Evolutionary conservation across 2,329 filamentous ascomycete species (phyloP), one percentile per base, ranked within the genome.

Genomic region (Cordyceps militaris): DNA sequence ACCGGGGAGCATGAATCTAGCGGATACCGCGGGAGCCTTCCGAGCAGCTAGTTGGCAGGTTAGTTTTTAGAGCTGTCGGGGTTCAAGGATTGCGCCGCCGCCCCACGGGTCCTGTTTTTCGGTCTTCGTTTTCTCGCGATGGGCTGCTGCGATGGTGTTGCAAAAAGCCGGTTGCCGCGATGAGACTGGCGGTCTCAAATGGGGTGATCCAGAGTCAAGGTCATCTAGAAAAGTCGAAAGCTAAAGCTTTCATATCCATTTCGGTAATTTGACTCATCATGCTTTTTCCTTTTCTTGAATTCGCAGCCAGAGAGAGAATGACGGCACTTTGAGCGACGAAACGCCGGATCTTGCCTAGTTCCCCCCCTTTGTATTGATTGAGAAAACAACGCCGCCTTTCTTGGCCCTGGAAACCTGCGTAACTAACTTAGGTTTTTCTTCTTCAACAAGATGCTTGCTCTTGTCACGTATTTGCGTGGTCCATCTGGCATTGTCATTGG

Each of bases 1-100:
- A 14, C 8, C 11, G n/a, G 32, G 36, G 50, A 36, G 16, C 24
- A 30, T 28, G 7, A 30, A 38, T n/a, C 10, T 30, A 28, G 38
- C 36, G 36, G 38, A n/a, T 44, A 55, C 52, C 52, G 52, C 52
- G 52, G 52, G 52, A 47, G 21, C 16, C 40, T 55, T 48, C 52
- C 52, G 52, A 38, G 21, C 30, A 47, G 28, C 52, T 47, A 42
- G n/a, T 9, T n/a, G 36, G 14, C 10, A 7, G 7, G 38, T n/a
- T 38, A 38, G 7, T 19, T 38, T n/a, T 13, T 13, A 47, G 23
- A 47, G 28, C n/a, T 43, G 34, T 40, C 40, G 28, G n/a, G 26
- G 51, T 54, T 54, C 51, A 54, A 44, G 51, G 40, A 46, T 54
- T 23, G 6, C n/a, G 7, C 8, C 26, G 21, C 21, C 10, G 30